Percentiles rank a stretch among this genome's conserved stretches.
These are phyloP conservation scores for Inga leiocalycina DNA, from an alignment of 306 rosid species.

Conservation along the genomic window DNA sequence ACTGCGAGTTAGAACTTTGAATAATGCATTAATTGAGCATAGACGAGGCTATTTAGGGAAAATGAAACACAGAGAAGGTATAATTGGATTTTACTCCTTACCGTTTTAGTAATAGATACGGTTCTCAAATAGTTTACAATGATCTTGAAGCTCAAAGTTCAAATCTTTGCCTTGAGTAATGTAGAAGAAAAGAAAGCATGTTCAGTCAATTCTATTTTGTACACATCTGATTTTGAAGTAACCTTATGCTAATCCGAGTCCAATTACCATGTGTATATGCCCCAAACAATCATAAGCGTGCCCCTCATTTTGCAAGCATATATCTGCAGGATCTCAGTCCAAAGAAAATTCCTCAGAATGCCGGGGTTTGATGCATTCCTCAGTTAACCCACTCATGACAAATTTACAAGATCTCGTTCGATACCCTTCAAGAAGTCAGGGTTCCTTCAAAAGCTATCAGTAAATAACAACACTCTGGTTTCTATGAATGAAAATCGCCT, in stretches of 20 bases:
- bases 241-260: not conserved
- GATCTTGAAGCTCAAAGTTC: not conserved
- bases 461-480: conserved; percentile 9
- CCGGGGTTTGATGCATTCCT: not conserved
- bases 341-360: not conserved
- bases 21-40: conserved; percentile 26
- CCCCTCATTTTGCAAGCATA: too few relatives aligned
- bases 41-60: not conserved
- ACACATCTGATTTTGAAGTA: not conserved
- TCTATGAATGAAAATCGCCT: not conserved
- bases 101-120: not conserved
- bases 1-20: conserved; percentile 27
- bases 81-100: not conserved
- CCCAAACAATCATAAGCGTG: not conserved
- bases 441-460: not conserved
- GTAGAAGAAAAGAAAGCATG: conserved; percentile 4
- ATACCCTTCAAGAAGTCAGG: not conserved
- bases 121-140: not conserved
- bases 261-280: not conserved
- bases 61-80: not conserved
- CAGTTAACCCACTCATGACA: not conserved
- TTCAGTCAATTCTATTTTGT: not conserved
- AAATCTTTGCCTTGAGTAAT: not conserved
- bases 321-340: not conserved
- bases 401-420: not conserved